A percentile compares a stretch with the other conserved stretches of the same genome.
These are phyloP conservation scores for Xylaria hypoxylon DNA, from an alignment of 2,329 filamentous ascomycete species.

Conservation along the genomic window DNA sequence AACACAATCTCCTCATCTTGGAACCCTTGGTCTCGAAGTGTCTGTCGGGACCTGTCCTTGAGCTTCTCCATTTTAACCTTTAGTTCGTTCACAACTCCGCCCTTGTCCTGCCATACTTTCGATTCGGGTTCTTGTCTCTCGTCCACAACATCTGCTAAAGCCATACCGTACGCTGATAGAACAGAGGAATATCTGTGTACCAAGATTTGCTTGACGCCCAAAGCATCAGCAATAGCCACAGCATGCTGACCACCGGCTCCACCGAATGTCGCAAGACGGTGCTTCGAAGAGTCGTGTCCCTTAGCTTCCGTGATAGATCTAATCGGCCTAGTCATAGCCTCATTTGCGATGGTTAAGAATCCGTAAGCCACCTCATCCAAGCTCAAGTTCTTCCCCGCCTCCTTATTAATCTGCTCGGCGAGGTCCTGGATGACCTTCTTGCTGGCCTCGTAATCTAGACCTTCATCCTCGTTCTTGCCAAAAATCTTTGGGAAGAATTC, in stretches of 20 bases:
- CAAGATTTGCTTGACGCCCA: constrained; percentile 87
- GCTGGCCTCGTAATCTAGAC: constrained; percentile 80
- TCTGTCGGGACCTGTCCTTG: constrained; percentile 76
- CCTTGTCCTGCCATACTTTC: constrained; percentile 69
- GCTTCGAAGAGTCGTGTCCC: constrained; percentile 89
- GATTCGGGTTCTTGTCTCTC: constrained; percentile 85
- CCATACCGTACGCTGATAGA: constrained; percentile 92
- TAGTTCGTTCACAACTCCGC: constrained; percentile 70
- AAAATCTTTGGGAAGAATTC: constrained; percentile 98
- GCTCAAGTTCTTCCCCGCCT: constrained; percentile 77
- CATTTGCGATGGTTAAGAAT: constrained; percentile 90
- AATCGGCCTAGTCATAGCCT: constrained; percentile 91
- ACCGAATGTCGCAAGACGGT: constrained; percentile 91
- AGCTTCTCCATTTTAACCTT: constrained; percentile 81
- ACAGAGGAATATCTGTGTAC: constrained; percentile 90
- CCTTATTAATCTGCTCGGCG: constrained; percentile 80
- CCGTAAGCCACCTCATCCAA: constrained; percentile 89
- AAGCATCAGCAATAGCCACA: constrained; percentile 86
- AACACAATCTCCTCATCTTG: constrained; percentile 78
- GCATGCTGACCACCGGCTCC: constrained; percentile 93
- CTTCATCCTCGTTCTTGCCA: constrained; percentile 86
- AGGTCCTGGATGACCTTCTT: constrained; percentile 80
- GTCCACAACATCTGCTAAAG: constrained; percentile 90
- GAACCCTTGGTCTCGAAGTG: constrained; percentile 83
- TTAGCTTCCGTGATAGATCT: constrained; percentile 91